Conservation (phyloP, 108 stramenopile genomes). For the Stephanodiscus minutulus region DNA sequence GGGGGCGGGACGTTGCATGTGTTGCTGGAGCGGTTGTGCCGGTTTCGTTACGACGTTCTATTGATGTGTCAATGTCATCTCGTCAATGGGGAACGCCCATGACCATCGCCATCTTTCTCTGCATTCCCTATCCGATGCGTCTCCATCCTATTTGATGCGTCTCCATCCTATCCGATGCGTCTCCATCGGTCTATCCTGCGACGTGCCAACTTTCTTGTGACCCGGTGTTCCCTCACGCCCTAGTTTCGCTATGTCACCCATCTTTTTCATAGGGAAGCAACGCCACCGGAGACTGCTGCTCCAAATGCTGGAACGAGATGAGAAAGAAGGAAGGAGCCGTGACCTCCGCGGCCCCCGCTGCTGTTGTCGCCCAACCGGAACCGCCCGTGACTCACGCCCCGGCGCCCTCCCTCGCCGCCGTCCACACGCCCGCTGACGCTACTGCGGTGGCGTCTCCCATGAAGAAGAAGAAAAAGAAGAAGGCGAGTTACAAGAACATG, state of each 20-base stretch:
- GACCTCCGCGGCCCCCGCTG: constrained; percentile 9
- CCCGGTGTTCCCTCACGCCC: constrained; percentile 14
- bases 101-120: neutral
- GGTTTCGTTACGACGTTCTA: neutral
- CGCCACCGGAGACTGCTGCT: constrained; percentile 87
- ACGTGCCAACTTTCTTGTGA: neutral
- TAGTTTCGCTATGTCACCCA: constrained; percentile 3
- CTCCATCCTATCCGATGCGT: neutral
- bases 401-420: constrained; percentile 4
- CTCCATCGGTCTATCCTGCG: constrained; percentile 5
- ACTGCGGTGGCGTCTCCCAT: constrained; percentile 21
- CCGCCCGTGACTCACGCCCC: constrained; percentile 7
- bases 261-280: constrained; percentile 66
- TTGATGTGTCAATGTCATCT: too few relatives aligned
- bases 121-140: neutral
- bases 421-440: constrained; percentile 18
- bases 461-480: constrained; percentile 90
- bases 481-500: constrained; percentile 86
- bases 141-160: neutral
- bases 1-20: too few relatives aligned
- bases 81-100: too few relatives aligned
- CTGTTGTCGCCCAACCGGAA: constrained; percentile 15
- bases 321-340: constrained; percentile 58
- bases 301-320: constrained; percentile 78
- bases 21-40: neutral